Evolutionary conservation across 176 grass and related monocot species (phyloP), one percentile per base, ranked within the genome.

Genomic region (Musa schizocarpa): DNA sequence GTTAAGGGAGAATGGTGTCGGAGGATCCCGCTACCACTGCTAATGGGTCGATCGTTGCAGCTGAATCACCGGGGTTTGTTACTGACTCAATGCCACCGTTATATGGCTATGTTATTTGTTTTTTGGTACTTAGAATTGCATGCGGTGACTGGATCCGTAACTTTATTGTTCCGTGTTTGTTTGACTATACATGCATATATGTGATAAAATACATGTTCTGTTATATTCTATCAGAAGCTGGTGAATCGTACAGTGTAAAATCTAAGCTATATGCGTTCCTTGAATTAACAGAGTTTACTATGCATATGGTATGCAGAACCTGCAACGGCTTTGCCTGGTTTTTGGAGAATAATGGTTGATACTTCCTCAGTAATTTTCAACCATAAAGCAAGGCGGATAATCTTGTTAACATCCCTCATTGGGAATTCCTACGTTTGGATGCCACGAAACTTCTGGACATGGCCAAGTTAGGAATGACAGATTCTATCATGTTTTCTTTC

Each of bases 21-120:
- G 76, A 86, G 53, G 81, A 80, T 69, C 76, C 81, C 1, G 65
- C 75, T 80, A 86, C 86, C 50, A 54, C 81, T 66, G 68, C 63
- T 72, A 74, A 79, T 56, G 77, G 68, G 69, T 76, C 77, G 52
- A 83, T 77, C 57, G 78, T 64, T 62, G 16, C 81, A 50, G 64
- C 76, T 0, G 81, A 77, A 19, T 71, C 58, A 53, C 53, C 62
- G 5, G 81, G 86, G 89, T 88, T 82, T 9, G 81, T 68, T 22
- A 25, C 23, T 74, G 53, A 72, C 43, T 79, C 49, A 19, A 19
- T 77, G 58, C 74, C 53, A 72, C 56, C 7, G 77, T 9, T 54
- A 17, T 83, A 12, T 58, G 52, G 9, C 50, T 53, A 49, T 52
- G 23, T 43, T 77, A 49, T 63, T 26, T n/a, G 54, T 77, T 10